Conservation (phyloP, 2,329 filamentous ascomycete genomes). For the Acrocalymma vagum region DNA sequence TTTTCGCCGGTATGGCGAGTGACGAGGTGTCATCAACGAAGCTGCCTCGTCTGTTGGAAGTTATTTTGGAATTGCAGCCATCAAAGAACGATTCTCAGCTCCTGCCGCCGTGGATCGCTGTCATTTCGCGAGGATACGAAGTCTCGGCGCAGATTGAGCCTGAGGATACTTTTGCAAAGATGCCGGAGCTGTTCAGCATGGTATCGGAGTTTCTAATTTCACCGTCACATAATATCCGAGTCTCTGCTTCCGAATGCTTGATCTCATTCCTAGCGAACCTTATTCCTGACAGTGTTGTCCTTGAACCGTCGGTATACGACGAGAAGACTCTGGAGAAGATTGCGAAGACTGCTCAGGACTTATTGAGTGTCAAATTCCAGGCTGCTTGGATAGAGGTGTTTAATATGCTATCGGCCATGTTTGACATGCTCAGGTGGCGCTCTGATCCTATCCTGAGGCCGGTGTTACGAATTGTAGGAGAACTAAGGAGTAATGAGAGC, state of each 20-base stretch:
- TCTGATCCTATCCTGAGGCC: slow-evolving; percentile 79
- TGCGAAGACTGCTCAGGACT: slow-evolving; percentile 73
- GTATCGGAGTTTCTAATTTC: slow-evolving; percentile 85
- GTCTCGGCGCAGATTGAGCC: slow-evolving; percentile 88
- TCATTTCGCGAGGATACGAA: slow-evolving; percentile 92
- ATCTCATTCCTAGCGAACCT: slow-evolving; percentile 94
- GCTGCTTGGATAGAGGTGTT: slow-evolving; percentile 95
- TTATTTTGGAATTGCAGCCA: slow-evolving; percentile 90
- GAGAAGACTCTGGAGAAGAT: slow-evolving; percentile 89
- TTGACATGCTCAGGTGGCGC: slow-evolving; percentile 86
- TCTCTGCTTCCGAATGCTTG: slow-evolving; percentile 93
- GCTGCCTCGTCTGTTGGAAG: slow-evolving; percentile 85
- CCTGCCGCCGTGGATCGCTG: slow-evolving; percentile 94
- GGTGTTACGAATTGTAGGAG: slow-evolving; percentile 81
- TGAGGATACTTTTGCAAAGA: slow-evolving; percentile 88
- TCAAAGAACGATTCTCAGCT: slow-evolving; percentile 94
- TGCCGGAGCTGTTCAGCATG: slow-evolving; percentile 84
- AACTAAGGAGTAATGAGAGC: slow-evolving; percentile 84
- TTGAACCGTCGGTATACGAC: slow-evolving; percentile 91
- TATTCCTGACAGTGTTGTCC: slow-evolving; percentile 80
- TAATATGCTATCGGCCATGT: slow-evolving; percentile 85
- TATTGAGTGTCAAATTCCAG: slow-evolving; percentile 91
- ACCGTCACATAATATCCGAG: slow-evolving; percentile 88
- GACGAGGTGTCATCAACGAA: slow-evolving; percentile 89
- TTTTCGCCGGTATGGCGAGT: slow-evolving; percentile 90